A percentile compares a stretch with the other conserved stretches of the same genome.
Conservation (phyloP, 345 rosid species). For the Tarenaya hassleriana region DNA sequence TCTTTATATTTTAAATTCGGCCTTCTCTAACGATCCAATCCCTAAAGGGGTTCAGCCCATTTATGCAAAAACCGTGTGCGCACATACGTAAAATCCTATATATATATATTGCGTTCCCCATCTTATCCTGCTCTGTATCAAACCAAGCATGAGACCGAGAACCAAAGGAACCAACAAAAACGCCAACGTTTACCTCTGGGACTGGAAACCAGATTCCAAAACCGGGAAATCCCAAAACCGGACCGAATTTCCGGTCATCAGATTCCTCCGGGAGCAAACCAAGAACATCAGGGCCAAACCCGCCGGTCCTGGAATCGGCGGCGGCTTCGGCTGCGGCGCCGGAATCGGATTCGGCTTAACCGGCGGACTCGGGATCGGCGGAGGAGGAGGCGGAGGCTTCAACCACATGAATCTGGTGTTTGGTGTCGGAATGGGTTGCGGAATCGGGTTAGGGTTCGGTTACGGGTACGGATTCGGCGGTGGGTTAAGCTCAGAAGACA, state of each 20-base stretch:
- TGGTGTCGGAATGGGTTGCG: conserved; percentile 52
- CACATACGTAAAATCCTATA: background rate
- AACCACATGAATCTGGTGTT: conserved; percentile 36
- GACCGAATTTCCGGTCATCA: conserved; percentile 34
- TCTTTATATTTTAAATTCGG: no score
- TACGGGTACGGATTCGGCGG: conserved; percentile 53
- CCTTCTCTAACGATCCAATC: no score
- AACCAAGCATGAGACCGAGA: conserved; percentile 28
- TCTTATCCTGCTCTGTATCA: background rate
- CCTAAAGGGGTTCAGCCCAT: no score
- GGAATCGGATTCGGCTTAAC: conserved; percentile 49
- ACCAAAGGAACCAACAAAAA: background rate
- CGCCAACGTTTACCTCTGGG: conserved; percentile 27
- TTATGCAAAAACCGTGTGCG: no score
- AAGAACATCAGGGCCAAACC: conserved; percentile 29
- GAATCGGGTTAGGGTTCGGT: conserved; percentile 48
- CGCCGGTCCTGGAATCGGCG: conserved; percentile 47
- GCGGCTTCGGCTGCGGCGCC: conserved; percentile 46
- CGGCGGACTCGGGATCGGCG: conserved; percentile 42
- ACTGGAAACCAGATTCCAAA: conserved; percentile 17
- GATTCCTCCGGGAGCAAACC: conserved; percentile 31
- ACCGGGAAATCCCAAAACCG: conserved; percentile 8
- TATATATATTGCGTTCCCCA: background rate
- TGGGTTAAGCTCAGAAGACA: conserved; percentile 36
- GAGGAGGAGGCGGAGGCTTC: conserved; percentile 26